Conservation (phyloP, 2,329 filamentous ascomycete genomes). For the Beauveria pseudobassiana region DNA sequence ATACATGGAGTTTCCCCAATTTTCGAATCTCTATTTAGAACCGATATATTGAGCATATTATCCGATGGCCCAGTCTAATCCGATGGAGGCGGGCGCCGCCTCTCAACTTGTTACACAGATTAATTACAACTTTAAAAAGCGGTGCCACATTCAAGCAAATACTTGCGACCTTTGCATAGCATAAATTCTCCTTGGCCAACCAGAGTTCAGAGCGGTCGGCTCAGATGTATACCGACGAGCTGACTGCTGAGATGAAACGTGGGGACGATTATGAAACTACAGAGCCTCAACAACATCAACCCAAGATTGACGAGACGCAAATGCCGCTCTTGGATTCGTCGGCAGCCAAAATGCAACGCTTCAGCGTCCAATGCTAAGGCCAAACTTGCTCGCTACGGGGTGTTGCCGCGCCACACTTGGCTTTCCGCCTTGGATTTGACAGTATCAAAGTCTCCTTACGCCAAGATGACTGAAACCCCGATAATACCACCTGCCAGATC, state of each 20-base stretch:
- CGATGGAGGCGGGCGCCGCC: background rate
- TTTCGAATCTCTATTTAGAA: background rate
- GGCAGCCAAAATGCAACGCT: background rate
- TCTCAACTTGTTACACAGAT: background rate
- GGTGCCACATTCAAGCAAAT: background rate
- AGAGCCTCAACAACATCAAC: background rate
- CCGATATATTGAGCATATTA: slow-evolving; percentile 1
- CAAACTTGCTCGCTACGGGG: background rate
- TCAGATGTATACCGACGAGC: slow-evolving; percentile 15
- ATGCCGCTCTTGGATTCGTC: background rate
- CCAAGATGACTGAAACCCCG: slow-evolving; percentile 4
- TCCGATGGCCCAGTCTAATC: slow-evolving; percentile 6
- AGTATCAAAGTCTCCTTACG: background rate
- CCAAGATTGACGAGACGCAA: background rate
- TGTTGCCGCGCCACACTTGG: background rate
- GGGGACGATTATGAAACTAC: slow-evolving; percentile 4
- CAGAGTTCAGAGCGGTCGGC: slow-evolving; percentile 2
- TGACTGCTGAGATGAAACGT: slow-evolving; percentile 16
- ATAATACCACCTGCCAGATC: background rate
- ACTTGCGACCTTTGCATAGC: slow-evolving; percentile 4
- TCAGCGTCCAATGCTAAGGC: background rate
- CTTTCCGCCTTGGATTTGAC: background rate
- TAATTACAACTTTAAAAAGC: slow-evolving; percentile 4
- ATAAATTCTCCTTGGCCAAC: background rate
- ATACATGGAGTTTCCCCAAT: background rate